phyloP scores from a whole-genome alignment of 2,329 filamentous ascomycete genomes.

The Epicoccum nigrum region DNA sequence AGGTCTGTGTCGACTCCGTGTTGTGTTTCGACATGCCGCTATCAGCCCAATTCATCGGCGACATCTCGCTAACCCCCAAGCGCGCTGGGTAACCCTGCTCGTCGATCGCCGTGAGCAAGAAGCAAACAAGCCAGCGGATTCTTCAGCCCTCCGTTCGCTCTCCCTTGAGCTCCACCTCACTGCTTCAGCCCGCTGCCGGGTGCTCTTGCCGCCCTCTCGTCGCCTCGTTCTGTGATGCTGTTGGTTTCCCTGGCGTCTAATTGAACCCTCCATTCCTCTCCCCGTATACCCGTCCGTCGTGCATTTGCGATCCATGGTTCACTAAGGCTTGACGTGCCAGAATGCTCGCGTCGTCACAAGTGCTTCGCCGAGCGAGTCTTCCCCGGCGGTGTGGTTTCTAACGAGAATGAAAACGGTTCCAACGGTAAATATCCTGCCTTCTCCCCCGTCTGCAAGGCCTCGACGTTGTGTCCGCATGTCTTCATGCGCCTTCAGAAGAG shows the following conservation, averaged over 20 bases:
- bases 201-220: constrained; percentile 31
- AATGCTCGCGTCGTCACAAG: constrained; percentile 49
- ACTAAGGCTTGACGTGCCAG: constrained; percentile 45
- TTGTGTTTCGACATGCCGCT: constrained; percentile 42
- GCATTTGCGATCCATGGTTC: constrained; percentile 31
- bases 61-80: constrained; percentile 40
- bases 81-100: constrained; percentile 38
- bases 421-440: constrained; percentile 47
- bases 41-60: constrained; percentile 42
- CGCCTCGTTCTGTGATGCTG: constrained; percentile 32
- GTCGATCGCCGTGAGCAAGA: constrained; percentile 41
- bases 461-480: constrained; percentile 15
- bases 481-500: constrained; percentile 12
- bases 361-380: constrained; percentile 47
- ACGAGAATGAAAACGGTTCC: constrained; percentile 56
- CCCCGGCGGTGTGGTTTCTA: constrained; percentile 44
- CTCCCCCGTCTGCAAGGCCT: constrained; percentile 22
- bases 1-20: constrained; percentile 38
- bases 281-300: constrained; percentile 26
- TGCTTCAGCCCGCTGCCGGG: constrained; percentile 34
- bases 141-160: constrained; percentile 40
- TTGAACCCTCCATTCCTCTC: constrained; percentile 28
- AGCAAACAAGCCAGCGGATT: constrained; percentile 35
- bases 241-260: constrained; percentile 24
- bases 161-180: constrained; percentile 37